These are phyloP conservation scores for Spinellus fusiger DNA, from an alignment of 192 early-diverging fungal genomes.

Conservation along the genomic window DNA sequence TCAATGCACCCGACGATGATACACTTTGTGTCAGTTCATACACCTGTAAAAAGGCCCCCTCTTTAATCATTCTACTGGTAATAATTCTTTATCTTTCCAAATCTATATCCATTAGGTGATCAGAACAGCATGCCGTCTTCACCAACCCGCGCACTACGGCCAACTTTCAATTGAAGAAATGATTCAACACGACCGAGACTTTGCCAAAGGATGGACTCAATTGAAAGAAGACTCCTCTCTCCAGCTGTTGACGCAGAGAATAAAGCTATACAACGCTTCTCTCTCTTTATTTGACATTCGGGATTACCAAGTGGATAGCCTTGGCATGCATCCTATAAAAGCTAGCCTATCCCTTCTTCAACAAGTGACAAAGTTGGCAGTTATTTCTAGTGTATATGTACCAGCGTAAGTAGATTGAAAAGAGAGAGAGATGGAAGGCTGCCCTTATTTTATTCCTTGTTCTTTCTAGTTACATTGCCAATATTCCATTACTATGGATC, in stretches of 20 bases:
- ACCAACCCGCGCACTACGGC: conserved; percentile 67
- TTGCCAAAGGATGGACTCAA: conserved; percentile 71
- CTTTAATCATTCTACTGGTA: background rate
- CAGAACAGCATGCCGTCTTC: conserved; percentile 89
- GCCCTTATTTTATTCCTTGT: background rate
- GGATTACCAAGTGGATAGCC: conserved; percentile 92
- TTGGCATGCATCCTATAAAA: conserved; percentile 55
- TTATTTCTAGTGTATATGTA: conserved; percentile 72
- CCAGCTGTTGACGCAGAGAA: conserved; percentile 57
- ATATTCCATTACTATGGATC: conserved; percentile 46
- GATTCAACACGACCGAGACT: conserved; percentile 81
- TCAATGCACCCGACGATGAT: conserved; percentile 91
- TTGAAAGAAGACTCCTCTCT: conserved; percentile 76
- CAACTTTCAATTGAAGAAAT: conserved; percentile 78
- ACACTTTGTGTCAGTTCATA: conserved; percentile 66
- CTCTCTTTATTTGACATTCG: conserved; percentile 89
- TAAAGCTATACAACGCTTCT: conserved; percentile 80
- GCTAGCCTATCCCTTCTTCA: conserved; percentile 62
- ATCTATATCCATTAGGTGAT: conserved; percentile 51
- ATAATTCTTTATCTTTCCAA: background rate
- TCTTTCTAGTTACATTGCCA: conserved; percentile 39
- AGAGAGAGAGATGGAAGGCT: background rate
- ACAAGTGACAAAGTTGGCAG: conserved; percentile 58
- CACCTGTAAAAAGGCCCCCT: background rate
- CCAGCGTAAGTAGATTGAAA: conserved; percentile 61